These are phyloP conservation scores for Marasmius oreades DNA, from an alignment of 1,284 basidiomycete species.

Conservation along the genomic window DNA sequence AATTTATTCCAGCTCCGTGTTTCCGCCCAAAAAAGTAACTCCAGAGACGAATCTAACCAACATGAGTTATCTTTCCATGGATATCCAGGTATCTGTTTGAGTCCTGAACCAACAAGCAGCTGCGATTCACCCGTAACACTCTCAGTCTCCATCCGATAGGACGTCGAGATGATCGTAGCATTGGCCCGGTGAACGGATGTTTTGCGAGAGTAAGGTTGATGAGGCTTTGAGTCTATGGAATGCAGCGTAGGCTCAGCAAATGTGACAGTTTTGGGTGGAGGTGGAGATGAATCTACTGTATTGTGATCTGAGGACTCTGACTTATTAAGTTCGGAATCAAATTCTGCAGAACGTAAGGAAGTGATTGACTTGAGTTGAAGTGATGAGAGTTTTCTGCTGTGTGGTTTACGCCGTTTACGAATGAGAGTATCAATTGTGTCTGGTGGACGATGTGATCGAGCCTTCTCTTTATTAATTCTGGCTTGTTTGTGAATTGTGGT, in stretches of 20 bases:
- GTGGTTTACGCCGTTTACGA: neutral
- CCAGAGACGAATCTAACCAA: too few species aligned
- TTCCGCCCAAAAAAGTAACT: neutral
- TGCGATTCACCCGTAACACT: neutral
- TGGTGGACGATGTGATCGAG: neutral
- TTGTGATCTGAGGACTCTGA: neutral
- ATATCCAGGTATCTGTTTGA: neutral
- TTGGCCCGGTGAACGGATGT: neutral
- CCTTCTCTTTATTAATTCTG: neutral
- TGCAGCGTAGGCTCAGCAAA: too few species aligned
- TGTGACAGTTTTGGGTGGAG: neutral
- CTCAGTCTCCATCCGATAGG: neutral
- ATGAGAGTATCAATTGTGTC: neutral
- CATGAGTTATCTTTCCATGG: neutral
- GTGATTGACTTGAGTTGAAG: neutral
- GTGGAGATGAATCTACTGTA: neutral
- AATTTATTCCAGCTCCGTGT: neutral
- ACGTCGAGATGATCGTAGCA: neutral
- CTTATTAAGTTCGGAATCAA: neutral
- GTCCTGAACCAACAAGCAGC: neutral
- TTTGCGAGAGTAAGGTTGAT: neutral
- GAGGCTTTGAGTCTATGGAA: too few species aligned
- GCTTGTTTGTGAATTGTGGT: neutral
- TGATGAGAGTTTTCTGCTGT: neutral
- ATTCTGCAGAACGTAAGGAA: neutral